Base-by-base conservation (phyloP, 495 filamentous ascomycete genomes). In the Lophiostoma macrostomum region DNA sequence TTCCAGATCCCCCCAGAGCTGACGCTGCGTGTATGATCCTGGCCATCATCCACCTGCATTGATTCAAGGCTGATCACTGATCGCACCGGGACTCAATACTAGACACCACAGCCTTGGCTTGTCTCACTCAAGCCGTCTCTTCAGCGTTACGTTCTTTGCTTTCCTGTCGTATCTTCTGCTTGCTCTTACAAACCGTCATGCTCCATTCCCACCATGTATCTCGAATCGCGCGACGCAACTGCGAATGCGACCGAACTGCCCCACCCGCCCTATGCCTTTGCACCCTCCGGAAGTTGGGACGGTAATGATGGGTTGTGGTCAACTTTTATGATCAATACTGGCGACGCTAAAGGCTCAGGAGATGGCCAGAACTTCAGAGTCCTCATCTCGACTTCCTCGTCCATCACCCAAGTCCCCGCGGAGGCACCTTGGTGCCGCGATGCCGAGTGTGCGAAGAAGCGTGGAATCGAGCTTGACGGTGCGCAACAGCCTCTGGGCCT, bases 271-370 rank as follows among this genome's bases (percentile, higher is more conserved):
- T 18, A 40, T n/a, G 35, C 52, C 12, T 19, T 63, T 16, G 5
- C 27, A 13, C 34, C 56, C 1, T 48, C 20, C 16, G 52, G 45
- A 16, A 22, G 29, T 8, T 64, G 53, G 19, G 59, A 63, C 16
- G 63, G 63, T 6, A 65, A 63, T 36, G 63, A 65, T 53, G 63
- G 63, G 5, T 38, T 53, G 20, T 65, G 63, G 63, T 63, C 63
- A 1, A 60, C 59, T 1, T 65, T 65, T 37, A 30, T 34, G 13
- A 49, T 65, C 44, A 58, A 54, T 30, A 32, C 62, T 14, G 62
- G 62, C 19, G 55, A 56, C 31, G 53, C n/a, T n/a, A n/a, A 53
- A 19, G 29, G 1, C 1, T 18, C 23, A 7, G 24, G 25, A 24
- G 23, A 19, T n/a, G 60, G 60, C 8, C 60, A 63, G 29, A 46